Evolutionary conservation across 805 yeast species (phyloP).

Genomic region (Brettanomyces naardenensis): DNA sequence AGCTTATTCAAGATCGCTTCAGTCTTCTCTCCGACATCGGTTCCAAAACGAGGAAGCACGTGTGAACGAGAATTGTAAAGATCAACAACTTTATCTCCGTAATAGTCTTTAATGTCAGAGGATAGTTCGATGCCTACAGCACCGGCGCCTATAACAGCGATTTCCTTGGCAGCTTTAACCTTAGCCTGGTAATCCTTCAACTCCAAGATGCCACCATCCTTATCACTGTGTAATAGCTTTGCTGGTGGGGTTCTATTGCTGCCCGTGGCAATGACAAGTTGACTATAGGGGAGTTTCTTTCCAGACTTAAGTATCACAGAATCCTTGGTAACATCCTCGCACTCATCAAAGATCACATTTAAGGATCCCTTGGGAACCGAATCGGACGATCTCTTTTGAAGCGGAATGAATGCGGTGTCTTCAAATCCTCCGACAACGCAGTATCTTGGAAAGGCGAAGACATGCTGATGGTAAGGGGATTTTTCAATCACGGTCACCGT

Average conservation of each 20-base stretch:
- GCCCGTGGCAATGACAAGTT: slow-evolving; percentile 3
- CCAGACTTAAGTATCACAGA: not conserved
- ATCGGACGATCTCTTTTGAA: not conserved
- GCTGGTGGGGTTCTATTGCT: not conserved
- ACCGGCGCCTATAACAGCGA: slow-evolving; percentile 46
- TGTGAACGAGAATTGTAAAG: slow-evolving; percentile 3
- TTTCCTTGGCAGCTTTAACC: slow-evolving; percentile 28
- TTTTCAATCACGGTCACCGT: slow-evolving; percentile 1
- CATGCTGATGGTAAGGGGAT: not conserved
- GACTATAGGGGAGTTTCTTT: not conserved
- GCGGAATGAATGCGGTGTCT: not conserved
- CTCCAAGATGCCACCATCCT: slow-evolving; percentile 31
- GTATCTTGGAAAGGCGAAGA: slow-evolving; percentile 2
- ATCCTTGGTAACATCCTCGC: not conserved
- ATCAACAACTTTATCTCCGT: slow-evolving; percentile 18
- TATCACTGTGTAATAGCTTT: slow-evolving; percentile 26
- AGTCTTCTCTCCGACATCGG: not conserved
- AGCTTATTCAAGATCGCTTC: not conserved
- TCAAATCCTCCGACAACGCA: not conserved
- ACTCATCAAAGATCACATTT: not conserved
- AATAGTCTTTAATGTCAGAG: slow-evolving; percentile 35
- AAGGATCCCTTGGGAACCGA: not conserved
- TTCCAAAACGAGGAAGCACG: slow-evolving; percentile 1
- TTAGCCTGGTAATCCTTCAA: slow-evolving; percentile 28
- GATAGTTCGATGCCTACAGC: slow-evolving; percentile 45